Percentiles rank a stretch among this genome's conserved stretches.
Conservation (phyloP, 495 filamentous ascomycete genomes). For the Podospora tetraspora region DNA sequence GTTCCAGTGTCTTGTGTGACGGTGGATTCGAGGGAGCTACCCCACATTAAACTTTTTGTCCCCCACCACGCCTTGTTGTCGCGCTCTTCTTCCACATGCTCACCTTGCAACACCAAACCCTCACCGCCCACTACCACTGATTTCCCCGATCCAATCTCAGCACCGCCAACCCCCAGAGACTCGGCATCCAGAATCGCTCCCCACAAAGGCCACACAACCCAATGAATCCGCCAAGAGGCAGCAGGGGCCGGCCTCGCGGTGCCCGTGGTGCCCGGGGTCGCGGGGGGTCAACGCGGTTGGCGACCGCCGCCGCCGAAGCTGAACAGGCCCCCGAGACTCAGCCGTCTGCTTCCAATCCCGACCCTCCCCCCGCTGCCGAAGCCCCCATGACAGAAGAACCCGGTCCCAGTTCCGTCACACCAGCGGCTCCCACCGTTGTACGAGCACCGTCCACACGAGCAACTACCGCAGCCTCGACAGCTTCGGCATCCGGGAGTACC, state of each 20-base stretch:
- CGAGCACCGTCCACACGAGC: not conserved
- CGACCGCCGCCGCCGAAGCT: conserved; percentile 10
- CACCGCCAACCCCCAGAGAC: no score
- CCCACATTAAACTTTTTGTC: conserved; percentile 17
- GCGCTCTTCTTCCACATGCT: not conserved
- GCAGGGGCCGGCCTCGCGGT: conserved; percentile 10
- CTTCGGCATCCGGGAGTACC: conserved; percentile 1
- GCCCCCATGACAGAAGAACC: not conserved
- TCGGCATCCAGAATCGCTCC: not conserved
- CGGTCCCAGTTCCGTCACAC: not conserved
- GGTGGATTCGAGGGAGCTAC: conserved; percentile 3
- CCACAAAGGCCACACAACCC: not conserved
- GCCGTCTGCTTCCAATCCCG: not conserved
- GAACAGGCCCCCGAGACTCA: conserved; percentile 10
- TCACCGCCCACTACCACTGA: not conserved
- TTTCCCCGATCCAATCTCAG: not conserved
- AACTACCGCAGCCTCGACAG: conserved; percentile 2
- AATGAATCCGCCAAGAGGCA: conserved; percentile 13
- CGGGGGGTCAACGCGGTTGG: conserved; percentile 7
- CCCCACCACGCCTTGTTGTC: conserved; percentile 5
- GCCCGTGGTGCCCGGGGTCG: conserved; percentile 5
- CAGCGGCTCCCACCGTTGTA: not conserved
- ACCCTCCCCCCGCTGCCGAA: not conserved
- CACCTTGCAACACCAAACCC: not conserved
- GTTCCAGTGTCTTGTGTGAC: not conserved